Evolutionary conservation across 129 eudicot genomes (phyloP).

Genomic region (Saussurea involucrata): DNA sequence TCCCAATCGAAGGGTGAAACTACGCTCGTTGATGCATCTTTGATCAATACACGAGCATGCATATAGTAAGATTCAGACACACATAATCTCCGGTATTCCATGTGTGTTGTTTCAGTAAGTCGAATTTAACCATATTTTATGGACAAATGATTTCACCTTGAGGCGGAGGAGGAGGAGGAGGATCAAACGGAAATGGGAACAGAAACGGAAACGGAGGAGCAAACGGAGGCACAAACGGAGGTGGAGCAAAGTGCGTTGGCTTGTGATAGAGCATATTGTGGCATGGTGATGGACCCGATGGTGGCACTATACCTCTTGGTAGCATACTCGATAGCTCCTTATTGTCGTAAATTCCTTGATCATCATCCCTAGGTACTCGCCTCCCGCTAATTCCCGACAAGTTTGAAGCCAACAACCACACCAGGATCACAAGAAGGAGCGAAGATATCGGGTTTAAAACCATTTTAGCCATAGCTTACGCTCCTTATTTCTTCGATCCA

Average conservation of each 20-base stretch:
- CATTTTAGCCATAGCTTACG: background rate
- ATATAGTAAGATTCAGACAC: background rate
- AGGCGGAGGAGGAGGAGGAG: slow-evolving; percentile 40
- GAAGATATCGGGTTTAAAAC: background rate
- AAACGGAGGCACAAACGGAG: background rate
- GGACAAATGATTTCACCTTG: slow-evolving; percentile 27
- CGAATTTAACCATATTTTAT: background rate
- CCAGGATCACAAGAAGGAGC: background rate
- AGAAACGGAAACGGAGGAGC: slow-evolving; percentile 8
- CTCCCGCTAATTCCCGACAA: slow-evolving; percentile 6
- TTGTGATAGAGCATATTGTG: slow-evolving; percentile 44
- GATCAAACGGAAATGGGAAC: slow-evolving; percentile 19
- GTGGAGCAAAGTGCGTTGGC: slow-evolving; percentile 12
- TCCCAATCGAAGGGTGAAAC: background rate
- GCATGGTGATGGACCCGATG: slow-evolving; percentile 60
- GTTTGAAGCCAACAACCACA: background rate
- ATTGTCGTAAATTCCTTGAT: background rate
- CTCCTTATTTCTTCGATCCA: background rate
- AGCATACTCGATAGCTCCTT: slow-evolving; percentile 27
- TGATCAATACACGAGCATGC: background rate
- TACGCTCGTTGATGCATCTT: background rate
- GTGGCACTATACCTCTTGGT: slow-evolving; percentile 64
- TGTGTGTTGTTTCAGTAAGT: background rate
- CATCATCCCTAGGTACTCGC: background rate
- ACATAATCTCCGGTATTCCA: background rate